Base-by-base conservation (phyloP, 768 basidiomycete genomes). In the Boletus tylopilopsis region DNA sequence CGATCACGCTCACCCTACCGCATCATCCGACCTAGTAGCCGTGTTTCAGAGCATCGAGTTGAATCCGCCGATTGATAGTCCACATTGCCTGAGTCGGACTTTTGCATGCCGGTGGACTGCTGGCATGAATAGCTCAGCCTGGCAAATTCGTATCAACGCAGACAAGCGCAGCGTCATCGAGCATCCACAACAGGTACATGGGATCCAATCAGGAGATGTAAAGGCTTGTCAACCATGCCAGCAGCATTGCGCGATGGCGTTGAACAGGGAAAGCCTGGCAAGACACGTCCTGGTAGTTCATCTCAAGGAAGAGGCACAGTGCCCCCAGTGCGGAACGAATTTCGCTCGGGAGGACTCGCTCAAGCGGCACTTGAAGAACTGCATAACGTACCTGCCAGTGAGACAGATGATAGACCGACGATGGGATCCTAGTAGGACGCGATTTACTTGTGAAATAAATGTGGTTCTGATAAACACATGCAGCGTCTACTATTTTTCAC, bases 281-380 rank as follows among this genome's bases (percentile, higher is more conserved):
- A 58, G 67, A 1, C 66, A 69, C 24, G 54, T 67, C 16, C 33
- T 58, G 35, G 42, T 65, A 9, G 54, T 69, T 0, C 67, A 67
- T 32, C 36, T 59, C 12, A 61, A 51, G 50, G 42, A 58, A n/a
- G 39, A 24, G 18, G 51, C 45, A 2, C 27, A 39, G 1, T 69
- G 67, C 5, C 0, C 4, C 2, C 10, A 38, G 9, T 67, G 67
- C 18, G 53, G 59, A 22, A 2, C 40, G 40, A 15, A 0, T 10
- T 67, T 68, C 55, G 61, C 67, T 29, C 63, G 67, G 0, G 60
- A 52, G 15, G 65, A 67, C 22, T 67, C 65, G 2, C 49, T 68
- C 18, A 64, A 53, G 53, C 56, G 65, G 9, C 65, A 66, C 23
- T 16, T 45, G 0, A 66, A 53, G 29, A n/a, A n/a, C n/a, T n/a